Percentiles rank a stretch among this genome's conserved stretches.
Evolutionary conservation across 768 basidiomycete genomes (phyloP).

Genomic region (Tricholoma sp.): DNA sequence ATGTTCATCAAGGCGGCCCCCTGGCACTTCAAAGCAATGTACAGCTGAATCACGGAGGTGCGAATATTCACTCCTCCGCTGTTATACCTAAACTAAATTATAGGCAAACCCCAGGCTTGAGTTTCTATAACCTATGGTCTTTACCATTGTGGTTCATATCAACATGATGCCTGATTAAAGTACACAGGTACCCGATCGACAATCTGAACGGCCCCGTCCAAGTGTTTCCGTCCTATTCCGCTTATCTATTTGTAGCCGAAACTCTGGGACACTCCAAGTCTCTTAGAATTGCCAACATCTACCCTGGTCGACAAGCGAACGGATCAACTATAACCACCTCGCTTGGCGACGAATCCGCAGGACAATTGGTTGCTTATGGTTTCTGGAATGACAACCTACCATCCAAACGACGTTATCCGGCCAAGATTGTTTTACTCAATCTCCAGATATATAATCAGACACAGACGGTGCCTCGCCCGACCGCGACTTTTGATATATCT

Average conservation of each 20-base stretch:
- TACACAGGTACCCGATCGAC: constrained; percentile 40
- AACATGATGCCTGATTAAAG: not conserved
- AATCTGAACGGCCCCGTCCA: constrained; percentile 43
- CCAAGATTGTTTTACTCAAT: constrained; percentile 45
- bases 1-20: constrained; percentile 52
- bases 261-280: constrained; percentile 39
- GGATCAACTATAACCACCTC: constrained; percentile 49
- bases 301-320: constrained; percentile 45
- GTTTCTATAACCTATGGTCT: constrained; percentile 45
- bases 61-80: not conserved
- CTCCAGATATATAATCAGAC: constrained; percentile 49
- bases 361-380: constrained; percentile 48
- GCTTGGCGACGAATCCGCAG: constrained; percentile 39
- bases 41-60: constrained; percentile 46
- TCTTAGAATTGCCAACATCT: constrained; percentile 43
- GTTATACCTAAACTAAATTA: no score
- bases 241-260: constrained; percentile 49
- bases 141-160: not conserved
- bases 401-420: constrained; percentile 27
- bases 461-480: constrained; percentile 33
- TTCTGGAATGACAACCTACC: constrained; percentile 37
- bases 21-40: constrained; percentile 45
- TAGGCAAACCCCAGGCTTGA: constrained; percentile 21
- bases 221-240: constrained; percentile 49
- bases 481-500: constrained; percentile 41